These are phyloP conservation scores for Coemansia reversa DNA, from an alignment of 192 early-diverging fungal species.

Conservation along the genomic window DNA sequence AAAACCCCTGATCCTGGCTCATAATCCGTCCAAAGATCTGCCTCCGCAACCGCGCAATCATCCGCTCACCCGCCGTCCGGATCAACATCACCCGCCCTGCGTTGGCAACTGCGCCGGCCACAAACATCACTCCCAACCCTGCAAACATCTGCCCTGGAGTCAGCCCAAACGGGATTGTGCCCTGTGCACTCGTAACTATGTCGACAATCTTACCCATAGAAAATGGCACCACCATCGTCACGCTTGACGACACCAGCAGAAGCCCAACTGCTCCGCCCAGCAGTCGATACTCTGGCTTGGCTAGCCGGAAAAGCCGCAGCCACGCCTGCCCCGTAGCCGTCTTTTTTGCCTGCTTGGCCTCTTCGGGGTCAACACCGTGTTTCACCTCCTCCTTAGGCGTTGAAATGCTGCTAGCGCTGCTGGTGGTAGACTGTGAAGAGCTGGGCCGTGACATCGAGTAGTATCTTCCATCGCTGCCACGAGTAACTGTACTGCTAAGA, in stretches of 20 bases:
- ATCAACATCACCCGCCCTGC: conserved; percentile 61
- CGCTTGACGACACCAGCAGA: conserved; percentile 59
- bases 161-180: conserved; percentile 52
- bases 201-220: conserved; percentile 70
- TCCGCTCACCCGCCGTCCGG: conserved; percentile 59
- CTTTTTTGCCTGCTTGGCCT: conserved; percentile 13
- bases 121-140: conserved; percentile 55
- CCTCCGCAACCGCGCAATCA: conserved; percentile 55
- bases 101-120: conserved; percentile 59
- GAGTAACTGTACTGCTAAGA: conserved; percentile 15
- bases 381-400: not conserved
- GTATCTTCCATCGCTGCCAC: conserved; percentile 30
- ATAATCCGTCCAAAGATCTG: conserved; percentile 59
- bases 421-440: conserved; percentile 9
- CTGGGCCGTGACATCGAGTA: conserved; percentile 33
- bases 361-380: conserved; percentile 35
- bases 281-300: conserved; percentile 45
- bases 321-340: conserved; percentile 34
- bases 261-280: conserved; percentile 58
- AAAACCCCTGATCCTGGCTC: conserved; percentile 63
- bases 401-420: not conserved
- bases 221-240: conserved; percentile 67
- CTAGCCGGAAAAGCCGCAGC: conserved; percentile 51
- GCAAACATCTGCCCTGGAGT: conserved; percentile 56
- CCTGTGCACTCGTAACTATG: conserved; percentile 57